These are phyloP conservation scores for Globisporangium iwayamae DNA, from an alignment of 352 stramenopile species.

Conservation along the genomic window DNA sequence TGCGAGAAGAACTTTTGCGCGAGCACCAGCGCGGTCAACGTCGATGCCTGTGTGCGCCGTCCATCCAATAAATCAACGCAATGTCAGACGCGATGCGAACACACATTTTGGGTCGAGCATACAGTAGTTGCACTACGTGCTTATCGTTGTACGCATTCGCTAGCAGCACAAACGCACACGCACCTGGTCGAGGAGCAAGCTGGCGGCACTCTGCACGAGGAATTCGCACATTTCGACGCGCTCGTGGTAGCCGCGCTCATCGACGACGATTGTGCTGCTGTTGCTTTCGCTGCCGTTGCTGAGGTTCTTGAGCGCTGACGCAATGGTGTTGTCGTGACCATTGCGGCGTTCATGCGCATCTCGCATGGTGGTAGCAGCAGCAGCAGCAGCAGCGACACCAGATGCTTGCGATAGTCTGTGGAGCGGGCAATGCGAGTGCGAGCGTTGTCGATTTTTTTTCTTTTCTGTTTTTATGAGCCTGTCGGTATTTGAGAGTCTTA, in stretches of 20 bases:
- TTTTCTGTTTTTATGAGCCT: background rate
- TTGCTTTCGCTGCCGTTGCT: background rate
- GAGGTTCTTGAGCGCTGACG: background rate
- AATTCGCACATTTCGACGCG: slow-evolving; percentile 13
- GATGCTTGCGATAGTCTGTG: background rate
- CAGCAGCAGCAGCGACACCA: background rate
- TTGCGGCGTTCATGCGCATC: background rate
- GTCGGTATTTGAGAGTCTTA: too few relatives aligned
- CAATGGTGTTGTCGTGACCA: background rate
- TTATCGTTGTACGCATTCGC: background rate
- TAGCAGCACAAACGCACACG: background rate
- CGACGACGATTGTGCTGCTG: background rate
- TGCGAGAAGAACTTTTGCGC: slow-evolving; percentile 15
- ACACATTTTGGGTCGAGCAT: background rate
- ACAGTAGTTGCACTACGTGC: background rate
- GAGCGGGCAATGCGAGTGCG: background rate
- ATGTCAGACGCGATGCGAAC: background rate
- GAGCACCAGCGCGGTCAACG: slow-evolving; percentile 18
- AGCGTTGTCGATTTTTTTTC: background rate
- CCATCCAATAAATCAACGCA: background rate
- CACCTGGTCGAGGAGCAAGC: slow-evolving; percentile 19
- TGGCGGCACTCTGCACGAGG: slow-evolving; percentile 9
- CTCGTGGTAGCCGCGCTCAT: slow-evolving; percentile 2
- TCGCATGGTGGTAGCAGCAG: background rate
- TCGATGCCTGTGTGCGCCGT: slow-evolving; percentile 9